Evolutionary conservation across 208 protist species (phyloP), one percentile per base, ranked within the genome.

Genomic region (Wallacemonas sp.): DNA sequence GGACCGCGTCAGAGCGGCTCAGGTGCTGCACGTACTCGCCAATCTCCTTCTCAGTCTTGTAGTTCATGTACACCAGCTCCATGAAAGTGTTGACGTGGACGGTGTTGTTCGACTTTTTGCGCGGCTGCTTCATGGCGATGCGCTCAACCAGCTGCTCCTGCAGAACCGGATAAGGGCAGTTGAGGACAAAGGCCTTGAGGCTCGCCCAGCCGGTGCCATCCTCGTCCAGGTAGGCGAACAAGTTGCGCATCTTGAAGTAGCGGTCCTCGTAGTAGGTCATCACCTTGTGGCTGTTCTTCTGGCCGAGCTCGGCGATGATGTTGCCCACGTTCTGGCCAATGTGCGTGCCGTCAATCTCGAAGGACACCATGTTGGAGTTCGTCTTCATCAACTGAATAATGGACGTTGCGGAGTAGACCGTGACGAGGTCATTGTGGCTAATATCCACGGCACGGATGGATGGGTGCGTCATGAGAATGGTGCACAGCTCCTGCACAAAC

Each of bases 141-240:
- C 81, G 74, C 74, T 94, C 85, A n/a, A 91, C 82, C 25, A 94
- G 79, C 74, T 91, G 88, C 74, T 94, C 88, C 68, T 91, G 88
- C 42, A 94, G 68, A 5, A 90, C 79, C 0, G 88, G 88, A 71
- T 79, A 91, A 1, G 83, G 83, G 36, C 76, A 84, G 70, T 89
- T 90, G 2, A 90, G 59, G 28, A 90, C 82, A 39, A 94, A 77
- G 16, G 78, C 81, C 61, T 89, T 86, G 48, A 94, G 70, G 28
- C 69, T 74, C 57, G 91, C 88, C 85, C 85, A 91, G n/a, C 85
- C 85, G 8, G 71, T 79, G 31, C 82, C 88, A 62, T 87, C 76
- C 2, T 74, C 84, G 57, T 94, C 88, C 67, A 91, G 75, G 62
- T 89, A 90, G 49, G 84, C 84, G 70, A 94, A 94, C 39, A 90